phyloP scores from a whole-genome alignment of 306 rosid genomes.

The Trifolium subterraneum region DNA sequence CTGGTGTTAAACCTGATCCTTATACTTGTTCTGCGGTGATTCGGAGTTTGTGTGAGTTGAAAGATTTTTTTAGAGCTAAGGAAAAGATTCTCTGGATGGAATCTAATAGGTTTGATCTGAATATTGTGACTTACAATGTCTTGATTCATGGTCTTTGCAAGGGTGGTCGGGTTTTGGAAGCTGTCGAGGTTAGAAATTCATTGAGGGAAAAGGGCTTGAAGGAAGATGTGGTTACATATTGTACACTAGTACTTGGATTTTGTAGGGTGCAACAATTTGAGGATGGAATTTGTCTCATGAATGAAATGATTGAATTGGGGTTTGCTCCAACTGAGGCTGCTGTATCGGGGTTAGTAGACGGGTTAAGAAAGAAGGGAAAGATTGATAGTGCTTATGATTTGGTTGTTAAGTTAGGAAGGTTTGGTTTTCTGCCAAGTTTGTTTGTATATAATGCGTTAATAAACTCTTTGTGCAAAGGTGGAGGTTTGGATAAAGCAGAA shows the following conservation, averaged over 20 bases:
- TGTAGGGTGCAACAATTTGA: slow-evolving; percentile 67
- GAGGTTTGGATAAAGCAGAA: slow-evolving; percentile 70
- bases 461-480: slow-evolving; percentile 78
- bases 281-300: slow-evolving; percentile 55
- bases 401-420: slow-evolving; percentile 60
- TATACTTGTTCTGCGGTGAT: slow-evolving; percentile 72
- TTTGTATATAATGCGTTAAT: slow-evolving; percentile 74
- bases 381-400: slow-evolving; percentile 64
- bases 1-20: slow-evolving; percentile 66
- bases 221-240: slow-evolving; percentile 76
- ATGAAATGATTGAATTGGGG: slow-evolving; percentile 79
- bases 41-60: slow-evolving; percentile 73
- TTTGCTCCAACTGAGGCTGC: slow-evolving; percentile 74
- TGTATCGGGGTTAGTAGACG: slow-evolving; percentile 71
- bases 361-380: slow-evolving; percentile 69
- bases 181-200: slow-evolving; percentile 62
- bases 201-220: slow-evolving; percentile 72
- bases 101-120: slow-evolving; percentile 54
- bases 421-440: slow-evolving; percentile 67
- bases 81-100: slow-evolving; percentile 67
- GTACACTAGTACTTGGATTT: slow-evolving; percentile 75
- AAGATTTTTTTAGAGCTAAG: slow-evolving; percentile 65
- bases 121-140: slow-evolving; percentile 73
- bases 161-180: slow-evolving; percentile 65
- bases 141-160: slow-evolving; percentile 84